A percentile compares a stretch with the other conserved stretches of the same genome.
These are phyloP conservation scores for Daldinia decipiens DNA, from an alignment of 495 filamentous ascomycete species.

Conservation along the genomic window DNA sequence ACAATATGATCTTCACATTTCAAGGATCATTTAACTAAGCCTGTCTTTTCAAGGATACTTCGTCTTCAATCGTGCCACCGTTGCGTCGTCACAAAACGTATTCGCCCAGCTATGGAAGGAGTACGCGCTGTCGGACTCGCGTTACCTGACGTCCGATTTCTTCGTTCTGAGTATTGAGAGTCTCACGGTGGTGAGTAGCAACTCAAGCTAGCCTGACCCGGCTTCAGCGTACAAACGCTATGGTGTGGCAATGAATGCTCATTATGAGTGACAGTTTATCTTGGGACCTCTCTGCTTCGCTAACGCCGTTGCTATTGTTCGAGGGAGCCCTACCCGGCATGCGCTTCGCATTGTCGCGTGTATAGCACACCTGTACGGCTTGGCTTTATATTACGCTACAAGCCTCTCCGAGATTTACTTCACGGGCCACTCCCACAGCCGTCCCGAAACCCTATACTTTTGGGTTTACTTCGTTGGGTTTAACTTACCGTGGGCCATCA, in stretches of 20 bases:
- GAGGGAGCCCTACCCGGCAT: slow-evolving; percentile 69
- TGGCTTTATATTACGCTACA: slow-evolving; percentile 85
- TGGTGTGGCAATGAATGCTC: slow-evolving; percentile 5
- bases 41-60: slow-evolving; percentile 71
- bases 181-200: slow-evolving; percentile 74
- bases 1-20: neutral
- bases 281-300: slow-evolving; percentile 87
- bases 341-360: slow-evolving; percentile 77
- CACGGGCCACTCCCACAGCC: slow-evolving; percentile 68
- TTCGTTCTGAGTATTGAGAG: slow-evolving; percentile 88
- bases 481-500: slow-evolving; percentile 87
- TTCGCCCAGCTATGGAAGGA: slow-evolving; percentile 91
- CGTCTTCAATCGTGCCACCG: slow-evolving; percentile 67
- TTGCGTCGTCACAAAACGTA: slow-evolving; percentile 57
- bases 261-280: slow-evolving; percentile 48
- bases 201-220: neutral
- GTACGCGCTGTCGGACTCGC: slow-evolving; percentile 83
- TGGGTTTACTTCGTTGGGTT: slow-evolving; percentile 89
- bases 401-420: slow-evolving; percentile 73
- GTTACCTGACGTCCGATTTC: slow-evolving; percentile 80
- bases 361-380: slow-evolving; percentile 86
- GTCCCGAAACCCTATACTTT: slow-evolving; percentile 84
- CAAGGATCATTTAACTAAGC: neutral
- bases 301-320: slow-evolving; percentile 67
- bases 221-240: neutral